Evolutionary conservation across 495 filamentous ascomycete species (phyloP).

Genomic region (Neurospora cerealis): DNA sequence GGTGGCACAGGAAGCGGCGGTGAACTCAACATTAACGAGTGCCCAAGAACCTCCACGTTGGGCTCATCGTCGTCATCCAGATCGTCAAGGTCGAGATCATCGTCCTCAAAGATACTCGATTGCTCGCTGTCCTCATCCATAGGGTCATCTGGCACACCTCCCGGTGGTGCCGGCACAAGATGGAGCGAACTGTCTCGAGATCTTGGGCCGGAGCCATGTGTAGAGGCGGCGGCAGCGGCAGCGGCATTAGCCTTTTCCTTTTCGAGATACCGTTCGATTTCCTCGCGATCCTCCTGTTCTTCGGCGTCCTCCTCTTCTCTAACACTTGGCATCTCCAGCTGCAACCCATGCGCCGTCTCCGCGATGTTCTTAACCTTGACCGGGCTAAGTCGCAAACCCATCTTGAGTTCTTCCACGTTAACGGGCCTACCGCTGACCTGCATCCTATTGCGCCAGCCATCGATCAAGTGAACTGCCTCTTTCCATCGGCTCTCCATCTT

Average conservation of each 20-base stretch:
- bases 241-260: not conserved
- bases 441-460: conserved; percentile 83
- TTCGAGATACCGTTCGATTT: not conserved
- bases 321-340: conserved; percentile 28
- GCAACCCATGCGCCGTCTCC: conserved; percentile 30
- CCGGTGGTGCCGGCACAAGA: conserved; percentile 23
- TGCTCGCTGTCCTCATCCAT: conserved; percentile 27
- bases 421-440: conserved; percentile 67
- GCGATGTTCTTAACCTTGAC: conserved; percentile 44
- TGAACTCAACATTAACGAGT: conserved; percentile 27
- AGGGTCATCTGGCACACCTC: conserved; percentile 21
- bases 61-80: conserved; percentile 40
- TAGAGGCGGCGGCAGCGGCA: not conserved
- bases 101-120: conserved; percentile 43
- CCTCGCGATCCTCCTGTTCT: conserved; percentile 6
- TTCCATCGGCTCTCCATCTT: conserved; percentile 86
- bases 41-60: conserved; percentile 38
- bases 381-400: conserved; percentile 59
- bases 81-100: conserved; percentile 38
- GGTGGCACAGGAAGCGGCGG: conserved; percentile 28
- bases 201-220: not conserved
- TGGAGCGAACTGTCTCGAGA: conserved; percentile 13
- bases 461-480: conserved; percentile 83
- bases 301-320: conserved; percentile 29
- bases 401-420: conserved; percentile 72